phyloP scores from a whole-genome alignment of 495 filamentous ascomycete genomes.

The Antarctomyces pellizariae region DNA sequence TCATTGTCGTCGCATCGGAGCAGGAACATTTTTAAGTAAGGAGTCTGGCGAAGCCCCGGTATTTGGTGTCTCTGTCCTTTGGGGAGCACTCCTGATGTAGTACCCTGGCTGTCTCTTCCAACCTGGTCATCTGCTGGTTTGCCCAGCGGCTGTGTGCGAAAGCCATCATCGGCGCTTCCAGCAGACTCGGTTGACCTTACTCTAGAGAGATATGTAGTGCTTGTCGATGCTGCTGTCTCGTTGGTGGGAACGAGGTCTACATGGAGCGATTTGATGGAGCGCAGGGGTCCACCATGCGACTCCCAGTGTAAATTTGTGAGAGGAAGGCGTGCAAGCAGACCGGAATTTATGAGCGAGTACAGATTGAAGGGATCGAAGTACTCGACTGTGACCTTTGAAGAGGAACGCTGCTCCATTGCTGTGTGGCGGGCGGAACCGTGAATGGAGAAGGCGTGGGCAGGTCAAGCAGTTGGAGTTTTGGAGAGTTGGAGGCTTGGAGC shows the following conservation, averaged over 20 bases:
- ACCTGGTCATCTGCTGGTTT: constrained; percentile 6
- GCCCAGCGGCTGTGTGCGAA: constrained; percentile 19
- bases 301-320: constrained; percentile 94
- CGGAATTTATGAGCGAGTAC: constrained; percentile 54
- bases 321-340: constrained; percentile 57
- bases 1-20: constrained; percentile 89
- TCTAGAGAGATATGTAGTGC: constrained; percentile 15
- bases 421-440: too few species aligned
- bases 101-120: constrained; percentile 6
- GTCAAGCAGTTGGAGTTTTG: too few species aligned
- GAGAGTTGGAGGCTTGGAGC: too few species aligned
- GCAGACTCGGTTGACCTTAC: constrained; percentile 20
- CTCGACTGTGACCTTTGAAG: constrained; percentile 21
- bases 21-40: constrained; percentile 78
- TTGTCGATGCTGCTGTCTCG: constrained; percentile 18
- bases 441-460: too few species aligned
- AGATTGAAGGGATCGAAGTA: constrained; percentile 81
- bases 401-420: too few species aligned
- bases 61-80: constrained; percentile 79
- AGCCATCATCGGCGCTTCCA: constrained; percentile 24
- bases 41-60: constrained; percentile 76
- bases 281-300: constrained; percentile 67
- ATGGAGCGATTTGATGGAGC: constrained; percentile 80
- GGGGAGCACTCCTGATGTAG: constrained; percentile 7
- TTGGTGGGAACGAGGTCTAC: constrained; percentile 52